Percentiles rank a stretch among this genome's conserved stretches.
These are phyloP conservation scores for Heliosperma pusillum DNA, from an alignment of 148 eudicot species.

Conservation along the genomic window DNA sequence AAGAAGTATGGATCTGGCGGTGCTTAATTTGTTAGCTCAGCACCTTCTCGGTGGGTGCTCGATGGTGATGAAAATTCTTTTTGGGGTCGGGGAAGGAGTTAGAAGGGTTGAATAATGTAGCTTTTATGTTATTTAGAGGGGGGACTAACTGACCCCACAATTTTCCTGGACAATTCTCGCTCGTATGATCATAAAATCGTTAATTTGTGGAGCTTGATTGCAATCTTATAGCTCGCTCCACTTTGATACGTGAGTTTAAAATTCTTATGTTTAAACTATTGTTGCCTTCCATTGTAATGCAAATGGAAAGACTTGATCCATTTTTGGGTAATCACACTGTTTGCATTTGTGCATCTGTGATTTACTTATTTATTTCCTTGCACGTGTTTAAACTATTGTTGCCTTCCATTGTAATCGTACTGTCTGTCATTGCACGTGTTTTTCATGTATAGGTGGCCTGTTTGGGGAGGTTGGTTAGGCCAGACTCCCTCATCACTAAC, in stretches of 20 bases:
- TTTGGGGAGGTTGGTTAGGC: no score
- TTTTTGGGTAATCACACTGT: background rate
- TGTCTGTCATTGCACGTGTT: no score
- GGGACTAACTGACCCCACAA: constrained; percentile 26
- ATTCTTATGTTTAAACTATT: constrained; percentile 14
- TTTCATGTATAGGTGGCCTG: no score
- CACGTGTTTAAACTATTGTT: no score
- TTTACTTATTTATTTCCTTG: no score
- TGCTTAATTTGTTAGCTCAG: constrained; percentile 38
- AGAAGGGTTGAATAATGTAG: constrained; percentile 28
- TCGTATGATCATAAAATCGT: constrained; percentile 19
- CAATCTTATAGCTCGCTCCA: background rate
- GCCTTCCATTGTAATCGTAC: no score
- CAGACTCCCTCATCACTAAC: no score
- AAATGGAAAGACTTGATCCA: constrained; percentile 3
- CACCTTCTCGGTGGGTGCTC: no score
- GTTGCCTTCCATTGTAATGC: constrained; percentile 23
- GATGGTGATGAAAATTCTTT: constrained; percentile 43
- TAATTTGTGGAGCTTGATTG: constrained; percentile 4
- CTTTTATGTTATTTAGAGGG: constrained; percentile 23
- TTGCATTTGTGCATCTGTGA: no score
- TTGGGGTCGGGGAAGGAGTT: constrained; percentile 9
- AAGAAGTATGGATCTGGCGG: constrained; percentile 78
- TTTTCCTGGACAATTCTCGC: constrained; percentile 26
- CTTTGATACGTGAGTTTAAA: constrained; percentile 17